Percentiles rank a stretch among this genome's conserved stretches.
Evolutionary conservation across 2,329 filamentous ascomycete genomes (phyloP).

Genomic region (Plectosphaerella plurivora): DNA sequence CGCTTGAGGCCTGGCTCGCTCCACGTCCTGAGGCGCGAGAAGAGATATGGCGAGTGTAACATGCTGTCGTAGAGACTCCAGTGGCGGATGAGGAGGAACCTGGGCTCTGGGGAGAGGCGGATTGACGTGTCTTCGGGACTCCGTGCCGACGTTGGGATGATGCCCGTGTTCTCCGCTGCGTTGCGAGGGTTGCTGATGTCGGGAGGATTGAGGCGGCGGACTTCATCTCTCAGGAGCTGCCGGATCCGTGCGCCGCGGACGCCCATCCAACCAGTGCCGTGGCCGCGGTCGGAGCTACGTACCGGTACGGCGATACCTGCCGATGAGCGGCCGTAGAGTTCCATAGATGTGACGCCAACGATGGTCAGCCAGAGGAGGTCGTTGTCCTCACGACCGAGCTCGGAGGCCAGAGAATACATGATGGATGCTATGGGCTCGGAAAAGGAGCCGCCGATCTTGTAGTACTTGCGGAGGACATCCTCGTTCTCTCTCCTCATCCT

Average conservation of each 20-base stretch:
- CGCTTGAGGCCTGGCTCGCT: slow-evolving; percentile 83
- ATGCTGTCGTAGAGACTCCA: slow-evolving; percentile 99
- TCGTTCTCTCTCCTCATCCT: slow-evolving; percentile 76
- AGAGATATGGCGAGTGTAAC: slow-evolving; percentile 93
- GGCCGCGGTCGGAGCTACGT: slow-evolving; percentile 49
- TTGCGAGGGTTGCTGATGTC: slow-evolving; percentile 58
- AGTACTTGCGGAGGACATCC: slow-evolving; percentile 72
- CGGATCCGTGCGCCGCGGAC: slow-evolving; percentile 79
- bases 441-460: slow-evolving; percentile 81
- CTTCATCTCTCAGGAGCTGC: slow-evolving; percentile 85
- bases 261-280: slow-evolving; percentile 71
- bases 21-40: slow-evolving; percentile 90
- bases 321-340: slow-evolving; percentile 82
- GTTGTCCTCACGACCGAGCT: slow-evolving; percentile 93
- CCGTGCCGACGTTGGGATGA: slow-evolving; percentile 82
- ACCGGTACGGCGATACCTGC: slow-evolving; percentile 67
- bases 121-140: slow-evolving; percentile 91
- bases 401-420: slow-evolving; percentile 90
- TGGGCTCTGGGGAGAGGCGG: slow-evolving; percentile 86
- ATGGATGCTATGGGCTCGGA: slow-evolving; percentile 93
- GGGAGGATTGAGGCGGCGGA: slow-evolving; percentile 84
- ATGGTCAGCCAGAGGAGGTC: slow-evolving; percentile 93
- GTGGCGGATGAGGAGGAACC: slow-evolving; percentile 86
- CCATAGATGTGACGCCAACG: slow-evolving; percentile 90
- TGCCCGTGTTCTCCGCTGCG: slow-evolving; percentile 64